phyloP scores from a whole-genome alignment of 2,329 filamentous ascomycete genomes.

The Phialophora tarda region DNA sequence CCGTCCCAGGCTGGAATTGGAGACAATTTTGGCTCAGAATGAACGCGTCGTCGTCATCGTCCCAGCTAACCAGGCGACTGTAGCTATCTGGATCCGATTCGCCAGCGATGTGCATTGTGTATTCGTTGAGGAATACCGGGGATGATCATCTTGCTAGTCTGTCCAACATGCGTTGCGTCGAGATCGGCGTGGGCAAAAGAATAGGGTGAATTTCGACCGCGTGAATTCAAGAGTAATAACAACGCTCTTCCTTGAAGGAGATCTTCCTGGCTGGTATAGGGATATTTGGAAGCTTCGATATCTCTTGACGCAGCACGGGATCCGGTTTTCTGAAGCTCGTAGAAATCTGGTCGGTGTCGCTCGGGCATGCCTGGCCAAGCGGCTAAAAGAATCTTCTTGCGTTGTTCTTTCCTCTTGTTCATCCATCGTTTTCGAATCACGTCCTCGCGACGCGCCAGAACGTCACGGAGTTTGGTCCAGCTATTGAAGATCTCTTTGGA shows the following conservation, averaged over 20 bases:
- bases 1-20: conserved; percentile 54
- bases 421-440: conserved; percentile 61
- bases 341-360: conserved; percentile 60
- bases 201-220: conserved; percentile 55
- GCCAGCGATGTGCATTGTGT: conserved; percentile 47
- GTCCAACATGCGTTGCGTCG: conserved; percentile 44
- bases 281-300: conserved; percentile 53
- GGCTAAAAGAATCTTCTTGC: conserved; percentile 54
- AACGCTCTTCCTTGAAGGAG: conserved; percentile 53
- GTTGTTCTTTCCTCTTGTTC: conserved; percentile 58
- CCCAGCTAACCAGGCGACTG: conserved; percentile 44
- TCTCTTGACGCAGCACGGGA: conserved; percentile 10
- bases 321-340: conserved; percentile 39
- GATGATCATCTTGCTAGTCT: conserved; percentile 36
- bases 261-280: conserved; percentile 65
- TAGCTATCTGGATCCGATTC: conserved; percentile 45
- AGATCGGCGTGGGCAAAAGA: conserved; percentile 57
- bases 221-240: conserved; percentile 59
- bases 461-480: conserved; percentile 48
- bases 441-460: conserved; percentile 58
- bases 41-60: conserved; percentile 39
- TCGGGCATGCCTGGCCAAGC: conserved; percentile 59
- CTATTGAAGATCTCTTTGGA: conserved; percentile 45
- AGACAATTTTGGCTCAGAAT: conserved; percentile 48
- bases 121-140: conserved; percentile 41